Conservation (phyloP, 2,329 filamentous ascomycete genomes). For the Colletotrichum spinosum region DNA sequence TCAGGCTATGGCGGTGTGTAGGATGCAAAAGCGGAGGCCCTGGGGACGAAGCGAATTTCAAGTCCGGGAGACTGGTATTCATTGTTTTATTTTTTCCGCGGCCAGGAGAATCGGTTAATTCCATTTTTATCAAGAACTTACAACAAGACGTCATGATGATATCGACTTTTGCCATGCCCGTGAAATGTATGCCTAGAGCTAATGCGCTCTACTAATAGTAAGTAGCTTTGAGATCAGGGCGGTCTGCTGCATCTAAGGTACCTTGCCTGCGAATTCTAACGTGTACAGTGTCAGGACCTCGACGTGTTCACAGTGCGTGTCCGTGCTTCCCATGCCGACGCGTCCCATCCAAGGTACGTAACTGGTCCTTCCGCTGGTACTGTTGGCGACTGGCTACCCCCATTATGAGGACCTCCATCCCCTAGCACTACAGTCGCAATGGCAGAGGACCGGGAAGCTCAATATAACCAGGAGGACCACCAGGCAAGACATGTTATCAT, state of each 20-base stretch:
- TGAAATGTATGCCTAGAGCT: slow-evolving; percentile 1
- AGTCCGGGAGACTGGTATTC: slow-evolving; percentile 30
- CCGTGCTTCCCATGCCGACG: slow-evolving; percentile 22
- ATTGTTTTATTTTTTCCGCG: slow-evolving; percentile 33
- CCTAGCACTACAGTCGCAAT: slow-evolving; percentile 16
- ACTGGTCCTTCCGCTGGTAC: too few species aligned
- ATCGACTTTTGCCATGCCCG: not conserved
- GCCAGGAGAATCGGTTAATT: slow-evolving; percentile 32
- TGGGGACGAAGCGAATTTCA: slow-evolving; percentile 20
- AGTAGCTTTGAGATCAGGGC: too few species aligned
- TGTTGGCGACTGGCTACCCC: slow-evolving; percentile 23
- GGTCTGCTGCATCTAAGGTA: not conserved
- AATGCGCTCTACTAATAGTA: too few species aligned
- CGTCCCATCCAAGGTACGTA: slow-evolving; percentile 4
- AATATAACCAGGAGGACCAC: slow-evolving; percentile 53
- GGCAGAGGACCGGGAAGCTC: slow-evolving; percentile 2
- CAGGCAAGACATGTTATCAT: slow-evolving; percentile 47
- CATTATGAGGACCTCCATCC: not conserved
- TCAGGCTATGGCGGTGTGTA: slow-evolving; percentile 32
- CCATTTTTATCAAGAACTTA: slow-evolving; percentile 16
- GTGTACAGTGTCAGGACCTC: not conserved
- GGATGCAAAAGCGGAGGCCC: slow-evolving; percentile 21
- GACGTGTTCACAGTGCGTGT: not conserved
- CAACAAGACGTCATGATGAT: not conserved
- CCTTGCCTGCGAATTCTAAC: not conserved